Base-by-base conservation (phyloP, 805 yeast genomes). In the Metschnikowia hibisci region DNA sequence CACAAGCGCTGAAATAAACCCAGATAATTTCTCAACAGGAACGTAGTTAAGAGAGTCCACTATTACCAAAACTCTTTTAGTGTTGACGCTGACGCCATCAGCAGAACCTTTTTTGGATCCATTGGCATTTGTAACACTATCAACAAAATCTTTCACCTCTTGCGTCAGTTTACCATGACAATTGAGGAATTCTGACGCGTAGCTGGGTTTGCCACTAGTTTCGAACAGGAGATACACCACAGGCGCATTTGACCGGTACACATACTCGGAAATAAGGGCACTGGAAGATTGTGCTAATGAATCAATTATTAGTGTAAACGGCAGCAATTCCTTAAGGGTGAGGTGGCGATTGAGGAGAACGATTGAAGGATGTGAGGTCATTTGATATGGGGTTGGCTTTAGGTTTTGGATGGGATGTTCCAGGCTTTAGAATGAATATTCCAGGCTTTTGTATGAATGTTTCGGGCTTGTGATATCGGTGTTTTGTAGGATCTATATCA, bases 31-130 rank as follows among this genome's bases (percentile, higher is more conserved):
- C 3, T 63, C 66, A 9, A 66, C 58, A 0, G 72, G 53, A 2
- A 87, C 62, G 50, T 77, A 79, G 52, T 86, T 82, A 47, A 90
- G 67, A 1, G 89, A 77, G 56, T 87, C 95, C 12, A 88, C 67
- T 5, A 87, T 56, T 5, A 86, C 61, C 15, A 77, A 60, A n/a
- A 60, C 59, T 51, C 67, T 76, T 41, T 32, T 32, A n/a, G n/a
- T n/a, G n/a, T n/a, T n/a, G 41, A 51, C 25, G 45, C 51, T 20
- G 23, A 28, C 45, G 53, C 16, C 18, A 36, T 32, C 16, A 41
- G 42, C 44, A 38, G 10, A 12, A 34, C 22, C 1, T 43, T 32
- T 4, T 50, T 20, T 20, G 23, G 23, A 8, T 8, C 23, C 23
- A 20, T 20, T 20, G 50, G 7, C 58, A 11, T 7, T 11, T 13